Evolutionary conservation across 768 basidiomycete genomes (phyloP), one percentile per base, ranked within the genome.

Genomic region (Gymnopilus junonius): DNA sequence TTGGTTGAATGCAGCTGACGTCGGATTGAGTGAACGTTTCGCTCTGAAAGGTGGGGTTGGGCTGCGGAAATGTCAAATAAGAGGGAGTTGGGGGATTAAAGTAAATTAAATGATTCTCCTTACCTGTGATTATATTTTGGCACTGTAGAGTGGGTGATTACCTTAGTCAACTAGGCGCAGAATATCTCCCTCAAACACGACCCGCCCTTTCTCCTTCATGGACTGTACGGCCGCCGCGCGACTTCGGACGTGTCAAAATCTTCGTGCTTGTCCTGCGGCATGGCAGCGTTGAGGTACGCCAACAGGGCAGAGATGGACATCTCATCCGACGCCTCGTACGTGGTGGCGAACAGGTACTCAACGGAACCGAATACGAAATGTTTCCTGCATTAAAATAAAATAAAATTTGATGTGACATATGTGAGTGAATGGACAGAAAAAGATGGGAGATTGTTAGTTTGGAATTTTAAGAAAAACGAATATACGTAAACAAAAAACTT

Each of bases 161-260:
- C 21, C 4, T 51, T 62, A 75, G 53, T 74, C 74, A 6, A 73
- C 64, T 35, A 76, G 65, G 37, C 78, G 70, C 48, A 82, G 48
- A 54, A 78, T 69, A 68, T 88, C 87, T 5, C 86, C 87, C 69
- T 86, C 83, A 48, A 86, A 79, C 27, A 80, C 66, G 8, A 87
- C 75, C 39, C 79, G 74, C 0, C 85, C 84, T 61, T 77, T 76
- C 29, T 84, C 85, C 39, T 82, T 78, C 53, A 87, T 67, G 12
- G 72, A 67, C 1, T 77, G 82, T 14, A 82, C 82, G 3, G 80
- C 81, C n/a, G n/a, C 51, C 80, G 79, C 6, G 82, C 82, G 17
- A 93, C 89, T 75, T 93, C 91, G 1, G 82, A 81, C 12, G 89
- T 91, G 73, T 93, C 91, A 64, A 91, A 93, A 65, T 93, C 91